Evolutionary conservation across 2,329 filamentous ascomycete species (phyloP).

Genomic region (Capronia coronata): DNA sequence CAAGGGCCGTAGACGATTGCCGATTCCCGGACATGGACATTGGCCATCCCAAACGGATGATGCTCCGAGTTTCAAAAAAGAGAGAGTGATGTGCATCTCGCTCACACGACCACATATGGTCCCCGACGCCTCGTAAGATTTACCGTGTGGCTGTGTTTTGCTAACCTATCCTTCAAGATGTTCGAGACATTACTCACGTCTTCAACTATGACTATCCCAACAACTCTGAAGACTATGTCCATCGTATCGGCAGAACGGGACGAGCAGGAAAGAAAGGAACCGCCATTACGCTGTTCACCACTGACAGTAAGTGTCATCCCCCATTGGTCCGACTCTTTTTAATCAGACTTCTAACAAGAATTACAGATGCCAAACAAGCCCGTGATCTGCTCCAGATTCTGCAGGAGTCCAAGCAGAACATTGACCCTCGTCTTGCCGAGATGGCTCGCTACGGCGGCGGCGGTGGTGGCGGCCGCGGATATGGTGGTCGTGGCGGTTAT

Average conservation of each 20-base stretch:
- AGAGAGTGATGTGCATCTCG: slow-evolving; percentile 54
- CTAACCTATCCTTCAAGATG: slow-evolving; percentile 91
- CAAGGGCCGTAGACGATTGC: slow-evolving; percentile 56
- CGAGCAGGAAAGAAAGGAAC: slow-evolving; percentile 82
- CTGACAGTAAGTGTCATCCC: slow-evolving; percentile 84
- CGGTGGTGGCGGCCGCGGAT: slow-evolving; percentile 62
- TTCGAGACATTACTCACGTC: slow-evolving; percentile 99
- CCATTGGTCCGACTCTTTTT: no score
- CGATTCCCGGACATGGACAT: slow-evolving; percentile 43
- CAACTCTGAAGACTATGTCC: slow-evolving; percentile 67
- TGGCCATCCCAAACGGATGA: slow-evolving; percentile 35
- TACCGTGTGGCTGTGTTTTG: slow-evolving; percentile 47
- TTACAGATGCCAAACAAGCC: slow-evolving; percentile 78
- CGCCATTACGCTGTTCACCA: slow-evolving; percentile 97
- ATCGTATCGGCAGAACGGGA: slow-evolving; percentile 63
- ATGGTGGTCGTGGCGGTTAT: slow-evolving; percentile 58
- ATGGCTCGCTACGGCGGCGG: slow-evolving; percentile 92
- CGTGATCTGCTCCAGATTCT: slow-evolving; percentile 92
- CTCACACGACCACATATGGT: slow-evolving; percentile 56
- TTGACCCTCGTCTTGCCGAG: slow-evolving; percentile 90
- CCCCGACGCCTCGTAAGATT: slow-evolving; percentile 38
- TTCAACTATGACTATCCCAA: slow-evolving; percentile 99
- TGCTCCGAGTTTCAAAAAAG: slow-evolving; percentile 41
- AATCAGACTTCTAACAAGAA: slow-evolving; percentile 14
- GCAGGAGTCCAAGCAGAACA: slow-evolving; percentile 93